These are phyloP conservation scores for Coffea humblotiana DNA, from an alignment of 305 asterid species.

Conservation along the genomic window DNA sequence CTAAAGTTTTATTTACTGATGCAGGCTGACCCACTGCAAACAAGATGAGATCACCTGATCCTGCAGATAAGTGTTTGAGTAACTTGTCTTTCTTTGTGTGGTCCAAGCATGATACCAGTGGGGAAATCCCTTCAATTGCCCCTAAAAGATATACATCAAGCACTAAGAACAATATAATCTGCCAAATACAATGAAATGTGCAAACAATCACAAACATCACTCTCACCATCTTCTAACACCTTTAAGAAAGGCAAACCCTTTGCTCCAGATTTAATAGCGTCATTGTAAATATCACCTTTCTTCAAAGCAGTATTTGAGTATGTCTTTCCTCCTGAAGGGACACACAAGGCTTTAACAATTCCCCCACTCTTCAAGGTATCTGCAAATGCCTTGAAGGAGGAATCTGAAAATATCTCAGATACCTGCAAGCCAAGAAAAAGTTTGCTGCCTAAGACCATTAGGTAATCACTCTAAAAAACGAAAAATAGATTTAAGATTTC, in stretches of 20 bases:
- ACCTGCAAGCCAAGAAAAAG: constrained; percentile 48
- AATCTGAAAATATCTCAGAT: constrained; percentile 59
- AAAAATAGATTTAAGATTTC: too few relatives aligned
- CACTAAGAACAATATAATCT: background rate
- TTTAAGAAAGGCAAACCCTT: constrained; percentile 93
- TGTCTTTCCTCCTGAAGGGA: constrained; percentile 74
- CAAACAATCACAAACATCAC: background rate
- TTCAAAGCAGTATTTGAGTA: constrained; percentile 88
- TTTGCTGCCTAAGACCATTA: background rate
- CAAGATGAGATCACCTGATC: constrained; percentile 79
- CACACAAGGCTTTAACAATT: constrained; percentile 64
- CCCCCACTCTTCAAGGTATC: constrained; percentile 70
- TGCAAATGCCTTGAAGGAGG: constrained; percentile 86
- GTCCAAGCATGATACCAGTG: constrained; percentile 70
- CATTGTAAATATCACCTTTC: constrained; percentile 82
- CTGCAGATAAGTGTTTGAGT: constrained; percentile 58
- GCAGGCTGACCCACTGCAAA: constrained; percentile 84
- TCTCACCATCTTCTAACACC: constrained; percentile 72
- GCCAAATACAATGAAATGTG: background rate
- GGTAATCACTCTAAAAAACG: background rate
- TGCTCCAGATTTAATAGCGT: constrained; percentile 90
- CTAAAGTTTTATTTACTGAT: constrained; percentile 75
- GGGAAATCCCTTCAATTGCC: constrained; percentile 83
- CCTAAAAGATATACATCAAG: constrained; percentile 46
- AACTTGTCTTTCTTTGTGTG: constrained; percentile 45